Base-by-base conservation (phyloP, 768 basidiomycete genomes). In the Lactifluus hygrophoroides region DNA sequence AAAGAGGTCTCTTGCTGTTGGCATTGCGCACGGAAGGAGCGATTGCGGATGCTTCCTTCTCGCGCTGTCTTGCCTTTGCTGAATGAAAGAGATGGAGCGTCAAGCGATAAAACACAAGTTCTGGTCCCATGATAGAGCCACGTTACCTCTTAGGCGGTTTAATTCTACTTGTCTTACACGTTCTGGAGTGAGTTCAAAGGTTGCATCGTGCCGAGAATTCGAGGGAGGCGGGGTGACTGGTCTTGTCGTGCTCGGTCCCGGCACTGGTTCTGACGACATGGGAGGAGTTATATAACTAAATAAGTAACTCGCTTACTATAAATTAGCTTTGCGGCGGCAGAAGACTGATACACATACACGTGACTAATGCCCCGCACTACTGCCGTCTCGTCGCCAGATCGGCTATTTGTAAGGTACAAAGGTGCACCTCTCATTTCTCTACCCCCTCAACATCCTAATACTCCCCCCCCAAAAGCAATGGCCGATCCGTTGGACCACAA, bases 11-110 rank as follows among this genome's bases (percentile, higher is more conserved):
- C 67, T 94, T 94, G 64, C 81, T 80, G 66, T 90, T 84, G n/a
- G 72, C 65, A 71, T 92, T 93, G 11, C 63, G 64, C 16, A 72
- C 71, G 17, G 76, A 75, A 1, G 83, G 82, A 0, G 76, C 71
- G 1, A 78, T 73, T 0, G 75, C 68, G 43, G 76, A 75, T 52
- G 80, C 75, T 66, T 90, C 88, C 54, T 75, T 77, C 66, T 83
- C 80, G 47, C 86, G 79, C 68, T 90, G 86, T 37, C 74, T 80
- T 28, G 83, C 85, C 71, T 93, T 93, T 3, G 90, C 90, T 89
- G 62, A 1, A 52, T 19, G 32, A 10, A 43, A 17, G 2, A 25
- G 16, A 19, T 28, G 46, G 25, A 19, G 45, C 43, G 44, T 44
- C 5, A 53, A 54, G 45, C 32, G 11, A 42, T 30, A 27, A 30